Conservation (phyloP, 2,329 filamentous ascomycete species). For the Aspergillus pseudonomiae region DNA sequence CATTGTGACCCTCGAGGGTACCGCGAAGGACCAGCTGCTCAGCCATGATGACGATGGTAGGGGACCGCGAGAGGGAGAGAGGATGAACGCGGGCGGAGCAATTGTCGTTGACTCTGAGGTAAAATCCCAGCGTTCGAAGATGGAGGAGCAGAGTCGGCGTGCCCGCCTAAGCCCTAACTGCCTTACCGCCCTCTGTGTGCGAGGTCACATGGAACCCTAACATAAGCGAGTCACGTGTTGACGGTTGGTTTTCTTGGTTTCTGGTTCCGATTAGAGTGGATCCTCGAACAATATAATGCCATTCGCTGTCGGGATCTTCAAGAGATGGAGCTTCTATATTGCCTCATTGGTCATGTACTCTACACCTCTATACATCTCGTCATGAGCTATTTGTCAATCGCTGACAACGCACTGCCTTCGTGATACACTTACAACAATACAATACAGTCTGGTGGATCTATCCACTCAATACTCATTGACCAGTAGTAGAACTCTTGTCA, state of each 20-base stretch:
- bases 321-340: background rate
- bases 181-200: conserved; percentile 35
- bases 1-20: conserved; percentile 98
- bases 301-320: background rate
- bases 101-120: conserved; percentile 44
- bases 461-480: too few species aligned
- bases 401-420: too few species aligned
- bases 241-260: conserved; percentile 10
- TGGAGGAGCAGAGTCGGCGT: conserved; percentile 35
- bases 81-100: conserved; percentile 44
- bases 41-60: conserved; percentile 65
- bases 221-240: conserved; percentile 19
- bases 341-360: background rate
- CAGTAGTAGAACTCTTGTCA: too few species aligned
- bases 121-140: conserved; percentile 41
- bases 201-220: conserved; percentile 29
- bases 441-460: too few species aligned
- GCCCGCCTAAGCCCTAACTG: conserved; percentile 42
- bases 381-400: too few species aligned
- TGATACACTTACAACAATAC: too few species aligned
- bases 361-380: background rate
- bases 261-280: background rate
- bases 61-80: conserved; percentile 41
- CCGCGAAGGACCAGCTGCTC: conserved; percentile 95
- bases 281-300: background rate